These are phyloP conservation scores for Truncatella angustata DNA, from an alignment of 2,329 filamentous ascomycete species.

Conservation along the genomic window DNA sequence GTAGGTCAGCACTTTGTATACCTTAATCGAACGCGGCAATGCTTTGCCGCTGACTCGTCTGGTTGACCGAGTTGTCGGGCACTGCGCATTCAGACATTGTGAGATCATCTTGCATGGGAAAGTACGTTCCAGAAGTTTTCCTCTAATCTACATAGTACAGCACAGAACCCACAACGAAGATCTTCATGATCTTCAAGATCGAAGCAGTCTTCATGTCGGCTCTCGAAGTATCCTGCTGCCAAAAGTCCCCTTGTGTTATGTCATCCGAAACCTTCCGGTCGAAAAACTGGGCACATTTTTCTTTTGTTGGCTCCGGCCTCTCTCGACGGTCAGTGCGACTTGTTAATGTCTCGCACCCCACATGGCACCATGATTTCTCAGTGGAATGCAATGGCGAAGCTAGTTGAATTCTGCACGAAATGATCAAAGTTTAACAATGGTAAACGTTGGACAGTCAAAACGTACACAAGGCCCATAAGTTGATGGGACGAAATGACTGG, in stretches of 20 bases:
- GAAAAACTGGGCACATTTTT: constrained; percentile 2
- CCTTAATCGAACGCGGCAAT: too few species aligned
- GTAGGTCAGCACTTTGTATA: too few species aligned
- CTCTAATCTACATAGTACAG: too few species aligned
- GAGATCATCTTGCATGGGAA: too few species aligned
- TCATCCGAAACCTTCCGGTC: constrained; percentile 3
- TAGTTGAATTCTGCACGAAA: not conserved
- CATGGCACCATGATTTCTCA: not conserved
- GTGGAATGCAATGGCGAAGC: not conserved
- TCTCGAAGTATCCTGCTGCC: not conserved
- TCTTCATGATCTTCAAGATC: constrained; percentile 1
- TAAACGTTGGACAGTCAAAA: constrained; percentile 3
- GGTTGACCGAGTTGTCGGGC: too few species aligned
- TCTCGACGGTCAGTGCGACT: not conserved
- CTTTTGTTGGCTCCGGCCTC: not conserved
- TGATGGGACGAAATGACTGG: not conserved
- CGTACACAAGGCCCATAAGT: not conserved
- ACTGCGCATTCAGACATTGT: too few species aligned
- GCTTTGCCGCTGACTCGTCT: too few species aligned
- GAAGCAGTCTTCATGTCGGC: not conserved
- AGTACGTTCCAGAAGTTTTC: too few species aligned
- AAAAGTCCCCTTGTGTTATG: constrained; percentile 2
- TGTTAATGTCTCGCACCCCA: not conserved
- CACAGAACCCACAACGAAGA: constrained; percentile 7
- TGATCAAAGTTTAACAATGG: not conserved